Conservation (phyloP, 306 rosid species). For the Prunus padus region DNA sequence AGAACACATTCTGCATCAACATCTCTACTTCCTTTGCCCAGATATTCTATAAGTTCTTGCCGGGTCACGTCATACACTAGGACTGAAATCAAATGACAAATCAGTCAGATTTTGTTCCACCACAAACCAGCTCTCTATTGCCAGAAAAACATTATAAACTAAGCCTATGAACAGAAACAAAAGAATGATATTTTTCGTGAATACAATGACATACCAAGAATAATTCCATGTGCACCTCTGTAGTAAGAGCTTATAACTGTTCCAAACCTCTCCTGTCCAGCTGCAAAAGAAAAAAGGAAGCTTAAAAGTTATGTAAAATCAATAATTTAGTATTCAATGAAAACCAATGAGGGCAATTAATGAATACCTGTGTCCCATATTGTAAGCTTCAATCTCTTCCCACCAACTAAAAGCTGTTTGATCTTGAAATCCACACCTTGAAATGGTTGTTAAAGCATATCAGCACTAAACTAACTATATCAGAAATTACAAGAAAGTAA, state of each 20-base stretch:
- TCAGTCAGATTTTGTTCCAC: conserved; percentile 12
- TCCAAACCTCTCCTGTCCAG: conserved; percentile 99
- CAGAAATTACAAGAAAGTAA: not conserved
- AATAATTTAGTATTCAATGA: not conserved
- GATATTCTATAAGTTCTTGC: conserved; percentile 61
- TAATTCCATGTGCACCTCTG: conserved; percentile 95
- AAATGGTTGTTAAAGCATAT: conserved; percentile 24
- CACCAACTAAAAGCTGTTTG: conserved; percentile 70
- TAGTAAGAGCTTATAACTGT: conserved; percentile 85
- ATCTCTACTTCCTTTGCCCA: conserved; percentile 91
- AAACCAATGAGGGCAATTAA: not conserved
- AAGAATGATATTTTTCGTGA: too few species aligned
- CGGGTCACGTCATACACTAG: conserved; percentile 88
- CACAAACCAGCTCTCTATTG: not conserved
- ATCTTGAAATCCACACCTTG: conserved; percentile 97
- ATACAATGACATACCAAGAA: conserved; percentile 64
- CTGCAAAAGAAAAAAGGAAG: conserved; percentile 38
- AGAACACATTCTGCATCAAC: too few species aligned
- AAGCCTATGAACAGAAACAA: not conserved
- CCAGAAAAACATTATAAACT: not conserved
- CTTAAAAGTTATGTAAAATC: not conserved
- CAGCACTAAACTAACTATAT: conserved; percentile 14
- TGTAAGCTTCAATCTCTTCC: conserved; percentile 87
- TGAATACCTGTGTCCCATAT: conserved; percentile 95
- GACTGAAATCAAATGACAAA: conserved; percentile 16